Percentiles rank a stretch among this genome's conserved stretches.
Conservation (phyloP, 345 rosid species). For the Euphorbia peplus region DNA sequence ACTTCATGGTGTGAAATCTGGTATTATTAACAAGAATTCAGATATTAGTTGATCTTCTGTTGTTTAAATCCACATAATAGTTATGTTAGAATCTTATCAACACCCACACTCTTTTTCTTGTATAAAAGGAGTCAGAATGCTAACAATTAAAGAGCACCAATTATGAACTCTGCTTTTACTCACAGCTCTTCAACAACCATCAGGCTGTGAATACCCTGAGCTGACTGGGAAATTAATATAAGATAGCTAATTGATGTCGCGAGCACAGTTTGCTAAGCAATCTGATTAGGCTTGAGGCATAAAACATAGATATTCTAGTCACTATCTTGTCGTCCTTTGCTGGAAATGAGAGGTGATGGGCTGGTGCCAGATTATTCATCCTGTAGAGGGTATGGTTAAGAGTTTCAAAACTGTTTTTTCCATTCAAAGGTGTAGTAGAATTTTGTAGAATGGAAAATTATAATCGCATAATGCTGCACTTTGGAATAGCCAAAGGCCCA, state of each 20-base stretch:
- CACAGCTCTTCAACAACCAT: too few species aligned
- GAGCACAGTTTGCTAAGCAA: neutral
- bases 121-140: neutral
- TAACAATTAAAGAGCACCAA: neutral
- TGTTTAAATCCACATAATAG: neutral
- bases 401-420: conserved; percentile 1
- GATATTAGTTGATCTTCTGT: neutral
- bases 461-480: neutral
- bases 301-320: neutral
- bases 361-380: neutral
- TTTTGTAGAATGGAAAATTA: neutral
- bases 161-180: neutral
- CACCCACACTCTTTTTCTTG: neutral
- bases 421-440: neutral
- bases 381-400: neutral
- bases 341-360: neutral
- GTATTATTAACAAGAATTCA: neutral
- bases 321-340: neutral
- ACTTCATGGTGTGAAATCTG: neutral
- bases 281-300: conserved; percentile 6
- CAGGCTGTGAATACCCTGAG: neutral
- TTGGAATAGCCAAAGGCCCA: neutral
- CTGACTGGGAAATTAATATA: neutral
- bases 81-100: neutral
- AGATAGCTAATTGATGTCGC: neutral